Base-by-base conservation (phyloP, 768 basidiomycete genomes). In the Exidia glandulosa region DNA sequence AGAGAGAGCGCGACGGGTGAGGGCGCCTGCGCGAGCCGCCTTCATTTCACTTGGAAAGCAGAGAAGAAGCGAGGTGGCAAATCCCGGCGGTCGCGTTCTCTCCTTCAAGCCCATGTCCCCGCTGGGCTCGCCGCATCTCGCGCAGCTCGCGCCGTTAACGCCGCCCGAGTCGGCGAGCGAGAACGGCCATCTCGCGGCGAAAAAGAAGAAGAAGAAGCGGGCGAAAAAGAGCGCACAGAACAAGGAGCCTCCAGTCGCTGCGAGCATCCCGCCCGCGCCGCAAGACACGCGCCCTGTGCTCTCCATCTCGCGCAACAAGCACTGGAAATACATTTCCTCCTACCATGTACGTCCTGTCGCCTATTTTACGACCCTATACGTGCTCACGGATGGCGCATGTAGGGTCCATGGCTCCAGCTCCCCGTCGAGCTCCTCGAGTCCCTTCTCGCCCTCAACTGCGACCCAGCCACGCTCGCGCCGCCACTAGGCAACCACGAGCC, bases 401-500 rank as follows among this genome's bases (percentile, higher is more conserved):
- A 94, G 91, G 92, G 92, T 14, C 90, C 90, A 9, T 94, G 92
- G 92, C 81, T 94, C 19, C 89, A 92, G 69, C 82, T 94, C 27
- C 90, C 91, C 2, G 74, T 90, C 57, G 92, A 94, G 71, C 75
- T 94, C 25, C 79, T 94, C 62, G 89, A 93, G 66, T 88, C 90
- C 13, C 78, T 94, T 3, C 80, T 90, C 56, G 74, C 82, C 30
- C 77, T 94, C 47, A 93, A 93, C 72, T 74, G 86, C 47, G 87
- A 91, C 72, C 87, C 89, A 9, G 75, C 81, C 1, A 82, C 87
- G 1, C 71, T 87, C 54, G 71, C 79, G 30, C 79, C 75, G 47
- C 68, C 73, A 77, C 79, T 6, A 75, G 79, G 27, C 70, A 72
- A 34, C 68, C 66, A 73, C 71, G 63, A 69, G 66, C 65, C 73